phyloP scores from a whole-genome alignment of 1,284 basidiomycete genomes.

The Pseudozyma sp. region DNA sequence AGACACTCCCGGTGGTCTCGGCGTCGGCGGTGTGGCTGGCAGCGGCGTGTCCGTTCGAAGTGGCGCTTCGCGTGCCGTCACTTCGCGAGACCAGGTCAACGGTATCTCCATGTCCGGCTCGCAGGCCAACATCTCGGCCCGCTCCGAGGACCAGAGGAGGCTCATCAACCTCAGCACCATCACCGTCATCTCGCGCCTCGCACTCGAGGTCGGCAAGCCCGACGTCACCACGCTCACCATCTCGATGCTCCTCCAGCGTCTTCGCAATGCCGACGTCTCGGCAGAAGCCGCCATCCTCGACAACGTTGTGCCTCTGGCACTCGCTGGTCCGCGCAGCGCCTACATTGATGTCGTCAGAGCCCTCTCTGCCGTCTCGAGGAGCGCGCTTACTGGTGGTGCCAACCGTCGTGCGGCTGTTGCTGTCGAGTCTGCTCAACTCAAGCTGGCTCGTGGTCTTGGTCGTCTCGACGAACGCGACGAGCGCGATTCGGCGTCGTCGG shows the following conservation, averaged over 20 bases:
- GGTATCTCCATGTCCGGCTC: slow-evolving; percentile 40
- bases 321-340: slow-evolving; percentile 80
- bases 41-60: slow-evolving; percentile 71
- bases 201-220: slow-evolving; percentile 57
- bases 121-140: slow-evolving; percentile 48
- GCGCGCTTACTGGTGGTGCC: slow-evolving; percentile 70
- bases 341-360: slow-evolving; percentile 87
- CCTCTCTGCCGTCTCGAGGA: slow-evolving; percentile 86
- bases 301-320: slow-evolving; percentile 88
- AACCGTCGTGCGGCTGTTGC: slow-evolving; percentile 64
- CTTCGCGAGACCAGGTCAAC: slow-evolving; percentile 41
- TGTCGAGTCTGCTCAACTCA: slow-evolving; percentile 57
- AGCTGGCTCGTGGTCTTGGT: slow-evolving; percentile 54
- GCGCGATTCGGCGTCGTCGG: slow-evolving; percentile 73
- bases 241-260: slow-evolving; percentile 90
- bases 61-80: slow-evolving; percentile 69
- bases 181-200: slow-evolving; percentile 61
- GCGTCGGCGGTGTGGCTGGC: slow-evolving; percentile 70
- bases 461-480: slow-evolving; percentile 45
- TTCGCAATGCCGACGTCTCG: slow-evolving; percentile 83
- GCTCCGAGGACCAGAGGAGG: slow-evolving; percentile 83
- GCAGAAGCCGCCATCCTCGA: slow-evolving; percentile 91
- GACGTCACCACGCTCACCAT: slow-evolving; percentile 70
- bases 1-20: slow-evolving; percentile 72
- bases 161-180: slow-evolving; percentile 90